A percentile compares a stretch with the other conserved stretches of the same genome.
phyloP scores from a whole-genome alignment of 2,329 filamentous ascomycete species.

The Lachnellula arida region DNA sequence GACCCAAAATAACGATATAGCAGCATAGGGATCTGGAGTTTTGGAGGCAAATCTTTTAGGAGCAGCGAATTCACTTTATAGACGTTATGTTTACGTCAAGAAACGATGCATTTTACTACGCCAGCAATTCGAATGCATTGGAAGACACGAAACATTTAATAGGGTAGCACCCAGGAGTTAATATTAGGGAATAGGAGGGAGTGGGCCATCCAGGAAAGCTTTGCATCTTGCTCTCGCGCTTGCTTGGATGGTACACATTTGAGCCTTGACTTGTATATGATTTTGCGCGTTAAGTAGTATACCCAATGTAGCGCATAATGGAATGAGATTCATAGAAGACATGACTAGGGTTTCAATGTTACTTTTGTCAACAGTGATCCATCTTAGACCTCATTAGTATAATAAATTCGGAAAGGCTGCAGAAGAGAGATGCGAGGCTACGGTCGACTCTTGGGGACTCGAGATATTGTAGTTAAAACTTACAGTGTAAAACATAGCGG shows the following conservation, averaged over 20 bases:
- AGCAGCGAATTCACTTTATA: slow-evolving; percentile 22
- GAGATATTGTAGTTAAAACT: no score
- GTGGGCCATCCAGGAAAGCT: slow-evolving; percentile 4
- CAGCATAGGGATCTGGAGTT: slow-evolving; percentile 26
- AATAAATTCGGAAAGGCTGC: no score
- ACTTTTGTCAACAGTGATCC: not conserved
- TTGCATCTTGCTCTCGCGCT: slow-evolving; percentile 7
- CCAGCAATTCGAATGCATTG: slow-evolving; percentile 5
- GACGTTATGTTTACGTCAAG: slow-evolving; percentile 28
- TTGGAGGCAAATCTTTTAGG: slow-evolving; percentile 19
- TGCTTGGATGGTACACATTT: slow-evolving; percentile 13
- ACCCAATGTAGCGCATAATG: slow-evolving; percentile 27
- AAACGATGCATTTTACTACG: slow-evolving; percentile 18
- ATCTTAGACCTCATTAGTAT: no score
- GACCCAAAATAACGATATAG: slow-evolving; percentile 14
- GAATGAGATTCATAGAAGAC: slow-evolving; percentile 4
- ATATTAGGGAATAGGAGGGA: not conserved
- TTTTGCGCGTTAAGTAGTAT: slow-evolving; percentile 29
- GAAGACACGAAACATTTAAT: slow-evolving; percentile 7
- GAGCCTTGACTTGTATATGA: slow-evolving; percentile 26
- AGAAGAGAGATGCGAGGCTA: no score
- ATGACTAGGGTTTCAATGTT: not conserved
- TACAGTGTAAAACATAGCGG: no score
- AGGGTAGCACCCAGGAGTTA: slow-evolving; percentile 8
- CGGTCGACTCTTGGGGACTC: no score